Evolutionary conservation across 1,284 basidiomycete genomes (phyloP), one percentile per base, ranked within the genome.

Genomic region (Entoloma clypeatum): DNA sequence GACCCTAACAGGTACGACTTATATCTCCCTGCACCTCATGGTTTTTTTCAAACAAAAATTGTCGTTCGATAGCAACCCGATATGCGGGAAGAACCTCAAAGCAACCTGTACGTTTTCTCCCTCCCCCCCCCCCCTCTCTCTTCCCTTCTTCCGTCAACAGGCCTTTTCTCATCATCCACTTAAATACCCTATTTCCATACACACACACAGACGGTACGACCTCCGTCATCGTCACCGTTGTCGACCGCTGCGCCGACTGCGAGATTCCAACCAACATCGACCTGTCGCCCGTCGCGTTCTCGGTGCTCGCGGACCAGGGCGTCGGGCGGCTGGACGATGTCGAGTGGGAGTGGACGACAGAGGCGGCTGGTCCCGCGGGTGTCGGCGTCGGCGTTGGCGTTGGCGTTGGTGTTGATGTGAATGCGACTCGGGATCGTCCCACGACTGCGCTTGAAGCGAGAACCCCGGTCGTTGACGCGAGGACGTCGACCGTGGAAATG

Each of bases 161-260:
- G n/a, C n/a, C n/a, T n/a, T n/a, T n/a, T n/a, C n/a, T n/a, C n/a
- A n/a, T n/a, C n/a, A n/a, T n/a, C n/a, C n/a, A n/a, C n/a, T n/a
- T n/a, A n/a, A n/a, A 5, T 9, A 9, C 7, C 18, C 11, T 25
- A 9, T 30, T 26, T 21, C 5, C 14, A n/a, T 22, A 34, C 32
- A n/a, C n/a, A n/a, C n/a, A n/a, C 38, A 17, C 33, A 51, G 46
- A 54, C 30, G n/a, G 35, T 29, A 52, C 29, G 11, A 58, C 53
- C 40, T 52, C 51, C 13, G 54, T 59, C 19, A 49, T 52, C 3
- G 56, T 55, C 24, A 18, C 39, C 13, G 48, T 56, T 28, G 53
- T 54, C 6, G 57, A 59, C 43, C 48, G 50, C 18, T 59, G 57
- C 29, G 43, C 16, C 7, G 47, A 32, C 11, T 59, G 57, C 39